Percentiles rank a stretch among this genome's conserved stretches.
Conservation (phyloP, 1,284 basidiomycete genomes). For the Caloboletus inedulis region DNA sequence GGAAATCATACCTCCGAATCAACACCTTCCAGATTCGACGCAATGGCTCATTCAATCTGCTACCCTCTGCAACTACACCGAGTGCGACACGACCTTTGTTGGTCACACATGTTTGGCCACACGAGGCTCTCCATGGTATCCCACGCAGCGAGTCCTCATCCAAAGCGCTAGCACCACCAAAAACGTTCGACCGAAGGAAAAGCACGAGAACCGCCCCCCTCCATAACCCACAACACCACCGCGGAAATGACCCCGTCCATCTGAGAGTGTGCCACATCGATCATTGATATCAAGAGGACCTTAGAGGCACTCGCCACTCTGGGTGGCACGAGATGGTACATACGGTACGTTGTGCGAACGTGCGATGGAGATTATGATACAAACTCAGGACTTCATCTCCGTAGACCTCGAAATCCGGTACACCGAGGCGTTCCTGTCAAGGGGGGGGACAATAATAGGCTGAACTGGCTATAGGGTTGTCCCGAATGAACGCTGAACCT, state of each 20-base stretch:
- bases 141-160: conserved; percentile 5
- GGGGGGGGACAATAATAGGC: conserved; percentile 10
- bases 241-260: conserved; percentile 26
- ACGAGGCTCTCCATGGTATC: not conserved
- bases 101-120: conserved; percentile 5
- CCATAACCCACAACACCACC: conserved; percentile 7
- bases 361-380: conserved; percentile 23
- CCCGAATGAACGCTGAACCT: conserved; percentile 14
- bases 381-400: conserved; percentile 27
- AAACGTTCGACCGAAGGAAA: conserved; percentile 6
- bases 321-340: conserved; percentile 6
- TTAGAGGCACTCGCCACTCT: conserved; percentile 14
- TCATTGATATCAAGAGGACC: conserved; percentile 18
- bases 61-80: not conserved
- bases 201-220: conserved; percentile 11
- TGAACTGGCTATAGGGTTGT: conserved; percentile 29
- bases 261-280: conserved; percentile 17
- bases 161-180: conserved; percentile 9
- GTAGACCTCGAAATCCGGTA: conserved; percentile 26
- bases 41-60: conserved; percentile 5
- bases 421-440: conserved; percentile 32
- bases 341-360: conserved; percentile 23
- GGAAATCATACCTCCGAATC: conserved; percentile 2
- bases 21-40: not conserved
- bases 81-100: not conserved